Evolutionary conservation across 2,329 filamentous ascomycete species (phyloP).

Genomic region (Verticillium nubilum): DNA sequence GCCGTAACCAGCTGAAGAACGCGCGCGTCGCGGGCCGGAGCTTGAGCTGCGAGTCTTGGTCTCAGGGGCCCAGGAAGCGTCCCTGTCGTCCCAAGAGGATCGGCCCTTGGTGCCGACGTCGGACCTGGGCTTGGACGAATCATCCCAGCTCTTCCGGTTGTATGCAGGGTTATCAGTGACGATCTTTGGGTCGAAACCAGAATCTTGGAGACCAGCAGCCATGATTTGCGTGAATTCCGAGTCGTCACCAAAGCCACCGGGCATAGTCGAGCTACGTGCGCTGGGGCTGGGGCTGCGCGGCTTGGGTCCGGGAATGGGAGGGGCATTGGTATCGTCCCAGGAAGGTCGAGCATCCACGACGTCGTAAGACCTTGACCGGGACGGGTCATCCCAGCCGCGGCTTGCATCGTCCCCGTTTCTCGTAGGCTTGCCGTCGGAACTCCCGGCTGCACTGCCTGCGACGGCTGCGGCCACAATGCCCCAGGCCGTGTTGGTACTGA

Average conservation of each 20-base stretch:
- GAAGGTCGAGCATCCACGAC: conserved; percentile 7
- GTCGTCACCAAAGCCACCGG: conserved; percentile 62
- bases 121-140: neutral
- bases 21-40: conserved; percentile 19
- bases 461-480: conserved; percentile 46
- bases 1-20: conserved; percentile 60
- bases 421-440: conserved; percentile 19
- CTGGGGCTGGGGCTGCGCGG: conserved; percentile 36
- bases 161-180: conserved; percentile 62
- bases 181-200: conserved; percentile 66
- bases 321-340: conserved; percentile 36
- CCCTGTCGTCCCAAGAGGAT: conserved; percentile 29
- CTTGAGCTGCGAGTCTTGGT: conserved; percentile 48
- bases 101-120: neutral
- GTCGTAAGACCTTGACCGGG: neutral
- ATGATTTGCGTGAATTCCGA: conserved; percentile 64
- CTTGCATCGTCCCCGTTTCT: neutral
- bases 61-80: conserved; percentile 48
- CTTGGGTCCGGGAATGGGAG: conserved; percentile 53
- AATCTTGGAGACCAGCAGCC: conserved; percentile 62
- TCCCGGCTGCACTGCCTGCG: conserved; percentile 32
- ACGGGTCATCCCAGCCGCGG: neutral
- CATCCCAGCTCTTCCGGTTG: conserved; percentile 1
- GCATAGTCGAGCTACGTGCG: conserved; percentile 39
- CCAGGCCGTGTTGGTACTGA: conserved; percentile 36